Conservation (phyloP, 1,284 basidiomycete species). For the Xerocomus minutiporus region DNA sequence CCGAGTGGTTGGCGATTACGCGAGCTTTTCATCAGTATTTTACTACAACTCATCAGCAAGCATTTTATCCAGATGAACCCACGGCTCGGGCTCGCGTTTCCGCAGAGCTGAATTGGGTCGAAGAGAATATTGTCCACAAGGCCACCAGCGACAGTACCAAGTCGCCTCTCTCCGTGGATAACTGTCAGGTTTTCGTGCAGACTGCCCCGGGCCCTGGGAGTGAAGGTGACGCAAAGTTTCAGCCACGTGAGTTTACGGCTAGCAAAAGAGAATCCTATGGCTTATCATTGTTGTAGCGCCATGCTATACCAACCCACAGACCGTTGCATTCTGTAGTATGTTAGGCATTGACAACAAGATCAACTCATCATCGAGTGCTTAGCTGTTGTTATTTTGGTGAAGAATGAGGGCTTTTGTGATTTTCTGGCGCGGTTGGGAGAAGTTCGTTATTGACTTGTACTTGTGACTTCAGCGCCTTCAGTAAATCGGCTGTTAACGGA, state of each 20-base stretch:
- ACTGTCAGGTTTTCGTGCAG: constrained; percentile 67
- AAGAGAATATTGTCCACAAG: constrained; percentile 43
- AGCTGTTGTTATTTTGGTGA: background rate
- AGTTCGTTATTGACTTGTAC: no score
- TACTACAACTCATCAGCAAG: constrained; percentile 47
- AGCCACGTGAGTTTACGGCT: constrained; percentile 47
- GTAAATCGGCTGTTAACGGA: no score
- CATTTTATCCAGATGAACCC: constrained; percentile 56
- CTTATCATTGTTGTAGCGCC: constrained; percentile 17
- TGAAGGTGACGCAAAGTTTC: constrained; percentile 35
- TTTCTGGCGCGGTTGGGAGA: background rate
- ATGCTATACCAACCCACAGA: constrained; percentile 80
- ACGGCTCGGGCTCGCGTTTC: constrained; percentile 57
- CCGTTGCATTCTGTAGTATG: constrained; percentile 79
- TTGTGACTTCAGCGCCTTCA: no score
- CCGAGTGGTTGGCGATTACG: constrained; percentile 91
- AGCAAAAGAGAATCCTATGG: constrained; percentile 1
- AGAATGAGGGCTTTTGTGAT: background rate
- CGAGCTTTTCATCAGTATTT: constrained; percentile 83
- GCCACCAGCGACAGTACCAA: constrained; percentile 28
- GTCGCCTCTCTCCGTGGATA: constrained; percentile 28
- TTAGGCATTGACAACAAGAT: constrained; percentile 79
- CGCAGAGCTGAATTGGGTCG: constrained; percentile 66
- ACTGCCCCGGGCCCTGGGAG: constrained; percentile 66
- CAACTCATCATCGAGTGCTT: constrained; percentile 39